A percentile compares a stretch with the other conserved stretches of the same genome.
phyloP scores from a whole-genome alignment of 1,284 basidiomycete species.

The Neotropicomus parvogracilis region DNA sequence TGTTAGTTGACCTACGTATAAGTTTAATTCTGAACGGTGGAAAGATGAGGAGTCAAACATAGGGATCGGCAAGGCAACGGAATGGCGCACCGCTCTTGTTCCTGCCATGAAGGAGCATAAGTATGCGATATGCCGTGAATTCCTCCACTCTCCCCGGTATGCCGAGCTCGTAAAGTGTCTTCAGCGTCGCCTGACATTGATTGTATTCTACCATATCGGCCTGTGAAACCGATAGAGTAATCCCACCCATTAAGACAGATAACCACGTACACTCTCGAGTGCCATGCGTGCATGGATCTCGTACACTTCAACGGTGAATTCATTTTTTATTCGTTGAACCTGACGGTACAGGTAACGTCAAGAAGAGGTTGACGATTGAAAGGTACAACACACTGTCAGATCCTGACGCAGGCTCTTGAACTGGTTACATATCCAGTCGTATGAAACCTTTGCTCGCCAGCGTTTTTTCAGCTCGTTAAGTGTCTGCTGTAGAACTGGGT shows the following conservation, averaged over 20 bases:
- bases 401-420: slow-evolving; percentile 98
- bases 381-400: slow-evolving; percentile 72
- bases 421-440: slow-evolving; percentile 95
- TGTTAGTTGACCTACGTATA: slow-evolving; percentile 94
- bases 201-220: slow-evolving; percentile 99
- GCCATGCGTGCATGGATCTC: slow-evolving; percentile 99
- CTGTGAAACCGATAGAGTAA: slow-evolving; percentile 41
- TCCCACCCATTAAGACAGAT: slow-evolving; percentile 8
- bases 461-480: slow-evolving; percentile 84
- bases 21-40: slow-evolving; percentile 74
- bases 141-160: slow-evolving; percentile 90
- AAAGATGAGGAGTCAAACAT: slow-evolving; percentile 10
- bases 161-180: slow-evolving; percentile 88
- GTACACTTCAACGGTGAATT: slow-evolving; percentile 96
- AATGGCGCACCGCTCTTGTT: slow-evolving; percentile 80
- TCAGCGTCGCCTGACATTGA: slow-evolving; percentile 92
- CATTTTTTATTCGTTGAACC: slow-evolving; percentile 99
- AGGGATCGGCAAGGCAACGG: not conserved
- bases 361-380: slow-evolving; percentile 18
- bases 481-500: slow-evolving; percentile 80
- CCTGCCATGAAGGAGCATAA: slow-evolving; percentile 92
- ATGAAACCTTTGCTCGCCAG: slow-evolving; percentile 83
- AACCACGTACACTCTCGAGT: slow-evolving; percentile 74
- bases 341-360: slow-evolving; percentile 35
- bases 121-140: slow-evolving; percentile 96